A percentile compares a stretch with the other conserved stretches of the same genome.
phyloP scores from a whole-genome alignment of 2,329 filamentous ascomycete species.

The Chrysosporium keratinophilum region DNA sequence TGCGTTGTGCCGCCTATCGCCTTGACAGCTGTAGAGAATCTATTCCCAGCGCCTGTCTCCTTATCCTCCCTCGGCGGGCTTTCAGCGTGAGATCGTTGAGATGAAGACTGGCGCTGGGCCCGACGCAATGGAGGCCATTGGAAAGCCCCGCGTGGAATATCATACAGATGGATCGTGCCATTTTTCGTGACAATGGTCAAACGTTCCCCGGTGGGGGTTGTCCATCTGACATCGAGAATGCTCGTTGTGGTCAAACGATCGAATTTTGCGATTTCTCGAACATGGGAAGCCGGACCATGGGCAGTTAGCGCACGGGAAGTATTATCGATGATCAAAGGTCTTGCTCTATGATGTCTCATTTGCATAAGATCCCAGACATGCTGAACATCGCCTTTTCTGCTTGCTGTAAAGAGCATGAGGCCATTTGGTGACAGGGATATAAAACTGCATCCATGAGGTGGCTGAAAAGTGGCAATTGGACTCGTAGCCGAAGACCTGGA shows the following conservation, averaged over 20 bases:
- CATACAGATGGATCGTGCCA: constrained; percentile 87
- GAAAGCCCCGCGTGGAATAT: constrained; percentile 71
- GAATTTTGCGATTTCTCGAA: constrained; percentile 79
- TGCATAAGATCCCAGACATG: constrained; percentile 44
- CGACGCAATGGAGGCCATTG: constrained; percentile 66
- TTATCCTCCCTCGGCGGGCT: constrained; percentile 39
- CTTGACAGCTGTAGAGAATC: constrained; percentile 60
- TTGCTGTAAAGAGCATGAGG: constrained; percentile 39
- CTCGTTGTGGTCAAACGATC: constrained; percentile 84
- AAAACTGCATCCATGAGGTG: constrained; percentile 41
- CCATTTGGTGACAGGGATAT: constrained; percentile 41
- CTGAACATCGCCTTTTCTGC: constrained; percentile 41
- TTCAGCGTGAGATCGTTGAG: constrained; percentile 19
- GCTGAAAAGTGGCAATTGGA: constrained; percentile 38
- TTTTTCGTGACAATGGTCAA: constrained; percentile 85
- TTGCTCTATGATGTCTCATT: constrained; percentile 34
- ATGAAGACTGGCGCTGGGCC: constrained; percentile 34
- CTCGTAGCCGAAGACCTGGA: constrained; percentile 26
- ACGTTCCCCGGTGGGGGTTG: constrained; percentile 66
- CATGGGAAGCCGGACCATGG: constrained; percentile 28
- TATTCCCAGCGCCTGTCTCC: constrained; percentile 34
- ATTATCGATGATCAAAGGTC: constrained; percentile 31
- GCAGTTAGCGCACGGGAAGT: constrained; percentile 21
- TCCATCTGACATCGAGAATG: constrained; percentile 85
- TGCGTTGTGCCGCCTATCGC: constrained; percentile 52